Conservation (phyloP, 192 early-diverging fungal genomes). For the Bifiguratus adelaidae region DNA sequence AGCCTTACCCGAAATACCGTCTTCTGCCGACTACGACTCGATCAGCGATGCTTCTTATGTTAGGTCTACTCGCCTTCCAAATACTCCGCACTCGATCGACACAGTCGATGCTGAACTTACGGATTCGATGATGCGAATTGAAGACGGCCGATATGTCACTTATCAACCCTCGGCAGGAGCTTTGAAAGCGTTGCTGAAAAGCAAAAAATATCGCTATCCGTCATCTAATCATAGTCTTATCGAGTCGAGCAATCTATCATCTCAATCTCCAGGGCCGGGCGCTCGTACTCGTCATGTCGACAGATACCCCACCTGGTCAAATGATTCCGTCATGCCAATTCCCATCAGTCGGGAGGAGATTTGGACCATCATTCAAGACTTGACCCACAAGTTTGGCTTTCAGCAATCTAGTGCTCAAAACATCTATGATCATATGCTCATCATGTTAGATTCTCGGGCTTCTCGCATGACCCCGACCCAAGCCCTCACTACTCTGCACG, state of each 20-base stretch:
- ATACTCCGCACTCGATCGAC: too few relatives aligned
- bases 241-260: too few relatives aligned
- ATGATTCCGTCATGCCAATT: constrained; percentile 49
- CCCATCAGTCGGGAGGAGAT: constrained; percentile 45
- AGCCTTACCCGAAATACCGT: too few relatives aligned
- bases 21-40: too few relatives aligned
- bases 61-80: too few relatives aligned
- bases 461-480: constrained; percentile 51
- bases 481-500: constrained; percentile 50
- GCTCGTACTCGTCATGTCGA: too few relatives aligned
- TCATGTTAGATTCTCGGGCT: constrained; percentile 52
- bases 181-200: constrained; percentile 53
- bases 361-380: constrained; percentile 40
- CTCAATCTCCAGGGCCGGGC: too few relatives aligned
- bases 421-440: constrained; percentile 52
- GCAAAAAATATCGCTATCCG: constrained; percentile 26
- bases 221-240: too few relatives aligned
- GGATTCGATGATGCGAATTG: too few relatives aligned
- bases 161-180: constrained; percentile 63
- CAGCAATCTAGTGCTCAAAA: constrained; percentile 55
- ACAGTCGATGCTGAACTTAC: too few relatives aligned
- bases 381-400: constrained; percentile 46
- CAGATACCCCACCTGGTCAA: constrained; percentile 23
- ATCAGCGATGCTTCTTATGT: too few relatives aligned
- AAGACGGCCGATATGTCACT: constrained; percentile 56